Evolutionary conservation across 495 filamentous ascomycete species (phyloP), one percentile per base, ranked within the genome.

Genomic region (Entonaema liquescens): DNA sequence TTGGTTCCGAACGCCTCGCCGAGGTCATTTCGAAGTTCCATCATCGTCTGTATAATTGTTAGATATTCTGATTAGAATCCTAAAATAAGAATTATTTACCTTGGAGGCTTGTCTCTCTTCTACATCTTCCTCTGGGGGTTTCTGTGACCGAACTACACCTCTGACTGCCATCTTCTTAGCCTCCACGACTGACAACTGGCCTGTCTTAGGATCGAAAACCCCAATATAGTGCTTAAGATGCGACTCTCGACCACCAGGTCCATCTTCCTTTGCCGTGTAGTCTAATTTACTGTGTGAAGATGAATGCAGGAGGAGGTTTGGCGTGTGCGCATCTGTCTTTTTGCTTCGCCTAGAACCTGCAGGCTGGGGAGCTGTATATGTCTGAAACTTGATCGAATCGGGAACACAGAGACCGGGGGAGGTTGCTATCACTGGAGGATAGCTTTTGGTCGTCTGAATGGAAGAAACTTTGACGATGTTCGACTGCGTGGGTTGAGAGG

Each of bases 1-100:
- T 93, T 96, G 35, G 93, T 97, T 70, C 95, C 96, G 81, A 99
- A 99, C 54, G 90, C 89, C 73, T 93, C 87, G 67, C 93, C 95
- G 5, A 99, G 90, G 36, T 89, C 87, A 49, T 87, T 89, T 67
- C 88, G 88, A 75, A 84, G 83, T 28, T 87, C 85, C 72, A 85
- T 81, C 72, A 86, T 83, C 42, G 83, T 86, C 84, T 88, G 76
- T 78, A 36, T 52, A n/a, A 42, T 36, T 57, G 68, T 79, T 70
- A 83, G 74, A 21, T 50, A 56, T 5, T 26, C 17, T 8, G 17
- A 29, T 9, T 36, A 50, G 47, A 31, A 29, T 31, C 26, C 3
- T 44, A 60, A 31, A 19, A 53, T 47, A 9, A 15, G 38, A 9
- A 53, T 15, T 40, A 79, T 78, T 78, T 82, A 73, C 85, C 82